Base-by-base conservation (phyloP, 257 asterid genomes). In the Ocimum tenuiflorum region DNA sequence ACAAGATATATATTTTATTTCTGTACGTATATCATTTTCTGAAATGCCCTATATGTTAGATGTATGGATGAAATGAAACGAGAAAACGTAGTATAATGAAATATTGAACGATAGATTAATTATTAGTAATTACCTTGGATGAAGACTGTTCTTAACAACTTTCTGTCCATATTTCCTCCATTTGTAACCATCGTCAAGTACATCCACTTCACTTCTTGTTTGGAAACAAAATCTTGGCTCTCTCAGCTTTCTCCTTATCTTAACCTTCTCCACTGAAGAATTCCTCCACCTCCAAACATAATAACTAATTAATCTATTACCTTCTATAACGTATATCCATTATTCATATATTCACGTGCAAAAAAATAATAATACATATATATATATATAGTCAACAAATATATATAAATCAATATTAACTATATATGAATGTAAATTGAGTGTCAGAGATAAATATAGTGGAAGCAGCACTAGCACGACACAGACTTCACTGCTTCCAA, bases 141-240 rank as follows among this genome's bases (percentile, higher is more conserved):
- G 96, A 65, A 88, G 98, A 80, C 96, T 86, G 51, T 91, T 91
- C 86, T 91, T 91, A 77, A 91, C 98, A 58, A 91, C 88, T 62
- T 91, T 91, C 65, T 91, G 98, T 3, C 98, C 98, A 70, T 91
- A 91, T 77, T 91, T 91, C 71, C 98, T 83, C 96, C 98, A 91
- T 88, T 91, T 91, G 73, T 91, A 91, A 12, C 98, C 98, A 83
- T 91, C 98, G 75, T 91, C 98, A 68, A 91, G 96, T 5, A 91
- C 96, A 85, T 91, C 98, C 1, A 88, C 84, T 36, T 88, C 98
- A 65, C 98, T 91, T 81, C 96, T 86, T 67, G 98, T 91, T 75
- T 91, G 96, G 52, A 91, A 91, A 70, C 98, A 91, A 80, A 91
- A 91, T 64, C 98, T 87, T 43, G 98, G 98, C 81, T 91, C 98